These are phyloP conservation scores for Boletus mariae DNA, from an alignment of 1,284 basidiomycete species.

Conservation along the genomic window DNA sequence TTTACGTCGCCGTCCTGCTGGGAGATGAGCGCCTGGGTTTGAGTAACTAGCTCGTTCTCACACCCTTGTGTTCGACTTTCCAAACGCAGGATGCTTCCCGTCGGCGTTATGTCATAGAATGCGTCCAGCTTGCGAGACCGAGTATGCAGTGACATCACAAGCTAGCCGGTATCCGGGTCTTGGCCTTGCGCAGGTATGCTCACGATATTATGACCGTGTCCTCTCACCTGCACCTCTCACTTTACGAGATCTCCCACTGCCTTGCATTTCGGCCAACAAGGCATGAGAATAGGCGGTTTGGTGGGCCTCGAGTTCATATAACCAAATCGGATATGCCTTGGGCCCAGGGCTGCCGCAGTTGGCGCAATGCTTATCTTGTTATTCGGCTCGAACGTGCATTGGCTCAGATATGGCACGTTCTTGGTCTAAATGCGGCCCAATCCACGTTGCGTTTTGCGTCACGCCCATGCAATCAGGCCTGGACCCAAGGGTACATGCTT, in stretches of 20 bases:
- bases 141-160: no score
- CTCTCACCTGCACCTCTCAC: not conserved
- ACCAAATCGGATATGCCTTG: constrained; percentile 17
- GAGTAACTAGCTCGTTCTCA: no score
- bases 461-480: not conserved
- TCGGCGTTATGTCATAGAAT: no score
- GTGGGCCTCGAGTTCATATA: constrained; percentile 15
- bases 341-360: constrained; percentile 7
- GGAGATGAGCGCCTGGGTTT: no score
- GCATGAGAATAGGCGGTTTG: constrained; percentile 20
- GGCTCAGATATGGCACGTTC: constrained; percentile 1
- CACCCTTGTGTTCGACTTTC: no score
- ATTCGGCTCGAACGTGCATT: not conserved
- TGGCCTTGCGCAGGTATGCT: no score
- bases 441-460: not conserved
- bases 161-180: no score
- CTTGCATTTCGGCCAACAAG: constrained; percentile 14
- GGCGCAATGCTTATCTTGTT: not conserved
- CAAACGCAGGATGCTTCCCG: no score
- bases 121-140: no score
- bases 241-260: constrained; percentile 24
- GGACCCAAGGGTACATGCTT: no score
- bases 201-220: not conserved
- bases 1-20: no score
- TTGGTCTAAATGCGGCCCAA: not conserved